Conservation (phyloP, 1,284 basidiomycete species). For the Boletellus deceptivus region DNA sequence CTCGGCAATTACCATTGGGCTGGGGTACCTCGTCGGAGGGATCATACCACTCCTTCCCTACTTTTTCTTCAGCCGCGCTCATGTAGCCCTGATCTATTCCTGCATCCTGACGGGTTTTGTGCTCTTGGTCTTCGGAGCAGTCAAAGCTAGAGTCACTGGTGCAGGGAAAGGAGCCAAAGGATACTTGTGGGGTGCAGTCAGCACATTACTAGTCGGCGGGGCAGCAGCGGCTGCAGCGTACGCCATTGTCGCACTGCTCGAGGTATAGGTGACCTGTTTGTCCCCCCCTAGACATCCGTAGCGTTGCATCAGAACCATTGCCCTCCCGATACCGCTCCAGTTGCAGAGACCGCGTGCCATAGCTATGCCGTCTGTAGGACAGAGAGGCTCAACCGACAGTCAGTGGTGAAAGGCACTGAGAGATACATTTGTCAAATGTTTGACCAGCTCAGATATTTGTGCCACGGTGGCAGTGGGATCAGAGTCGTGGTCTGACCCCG, state of each 20-base stretch:
- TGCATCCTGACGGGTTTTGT: constrained; percentile 79
- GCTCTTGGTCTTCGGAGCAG: constrained; percentile 85
- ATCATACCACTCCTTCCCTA: constrained; percentile 89
- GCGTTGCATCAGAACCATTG: neutral
- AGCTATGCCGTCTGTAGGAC: no score
- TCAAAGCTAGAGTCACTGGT: constrained; percentile 89
- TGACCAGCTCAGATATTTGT: no score
- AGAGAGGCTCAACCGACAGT: no score
- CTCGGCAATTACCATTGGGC: constrained; percentile 91
- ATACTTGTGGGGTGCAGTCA: constrained; percentile 83
- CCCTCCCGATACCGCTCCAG: no score
- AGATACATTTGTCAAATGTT: no score
- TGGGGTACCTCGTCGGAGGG: constrained; percentile 84
- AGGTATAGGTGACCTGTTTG: constrained; percentile 31
- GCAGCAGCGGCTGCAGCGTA: constrained; percentile 88
- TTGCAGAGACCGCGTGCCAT: no score
- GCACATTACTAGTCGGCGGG: constrained; percentile 89
- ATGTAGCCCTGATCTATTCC: constrained; percentile 70
- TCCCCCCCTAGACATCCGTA: neutral
- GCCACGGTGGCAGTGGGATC: neutral
- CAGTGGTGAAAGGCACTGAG: no score
- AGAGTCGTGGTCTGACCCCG: constrained; percentile 18
- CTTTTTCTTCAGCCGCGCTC: constrained; percentile 74
- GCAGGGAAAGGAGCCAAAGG: constrained; percentile 56
- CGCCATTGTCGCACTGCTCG: constrained; percentile 78